Conservation (phyloP, 2,329 filamentous ascomycete species). For the Scedosporium apiospermum region DNA sequence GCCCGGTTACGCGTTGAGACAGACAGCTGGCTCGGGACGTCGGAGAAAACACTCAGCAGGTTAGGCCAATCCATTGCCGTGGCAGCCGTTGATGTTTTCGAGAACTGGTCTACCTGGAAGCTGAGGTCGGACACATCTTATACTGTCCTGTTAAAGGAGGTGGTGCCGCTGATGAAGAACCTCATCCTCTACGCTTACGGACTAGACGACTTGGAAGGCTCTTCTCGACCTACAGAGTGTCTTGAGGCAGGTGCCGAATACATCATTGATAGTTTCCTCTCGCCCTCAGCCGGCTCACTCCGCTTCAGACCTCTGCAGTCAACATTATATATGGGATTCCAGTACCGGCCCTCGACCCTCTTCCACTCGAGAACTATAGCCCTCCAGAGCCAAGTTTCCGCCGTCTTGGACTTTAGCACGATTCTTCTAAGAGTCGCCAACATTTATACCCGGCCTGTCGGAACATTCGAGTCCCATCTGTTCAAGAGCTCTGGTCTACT, state of each 20-base stretch:
- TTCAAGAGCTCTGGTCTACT: constrained; percentile 74
- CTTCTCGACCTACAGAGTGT: constrained; percentile 42
- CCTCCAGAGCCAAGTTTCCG: constrained; percentile 52
- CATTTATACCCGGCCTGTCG: constrained; percentile 51
- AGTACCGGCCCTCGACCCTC: constrained; percentile 40
- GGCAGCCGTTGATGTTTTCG: constrained; percentile 71
- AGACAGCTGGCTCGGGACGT: constrained; percentile 59
- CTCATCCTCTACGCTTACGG: constrained; percentile 66
- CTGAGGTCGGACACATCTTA: constrained; percentile 62
- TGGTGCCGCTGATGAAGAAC: constrained; percentile 61
- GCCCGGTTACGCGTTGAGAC: constrained; percentile 34
- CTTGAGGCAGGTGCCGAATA: constrained; percentile 67
- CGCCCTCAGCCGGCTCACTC: constrained; percentile 57
- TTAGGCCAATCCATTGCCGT: constrained; percentile 66
- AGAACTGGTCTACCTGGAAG: constrained; percentile 79
- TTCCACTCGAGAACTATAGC: constrained; percentile 45
- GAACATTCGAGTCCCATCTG: constrained; percentile 64
- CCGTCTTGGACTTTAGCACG: constrained; percentile 57
- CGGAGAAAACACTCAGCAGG: constrained; percentile 66
- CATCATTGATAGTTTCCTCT: constrained; percentile 67
- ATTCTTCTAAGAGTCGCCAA: constrained; percentile 62
- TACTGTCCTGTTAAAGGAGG: constrained; percentile 55
- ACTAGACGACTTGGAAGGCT: constrained; percentile 50
- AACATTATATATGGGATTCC: constrained; percentile 50
- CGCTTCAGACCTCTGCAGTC: constrained; percentile 69